Conservation (phyloP, 208 protist species). For the Acanthamoeba royreba region DNA sequence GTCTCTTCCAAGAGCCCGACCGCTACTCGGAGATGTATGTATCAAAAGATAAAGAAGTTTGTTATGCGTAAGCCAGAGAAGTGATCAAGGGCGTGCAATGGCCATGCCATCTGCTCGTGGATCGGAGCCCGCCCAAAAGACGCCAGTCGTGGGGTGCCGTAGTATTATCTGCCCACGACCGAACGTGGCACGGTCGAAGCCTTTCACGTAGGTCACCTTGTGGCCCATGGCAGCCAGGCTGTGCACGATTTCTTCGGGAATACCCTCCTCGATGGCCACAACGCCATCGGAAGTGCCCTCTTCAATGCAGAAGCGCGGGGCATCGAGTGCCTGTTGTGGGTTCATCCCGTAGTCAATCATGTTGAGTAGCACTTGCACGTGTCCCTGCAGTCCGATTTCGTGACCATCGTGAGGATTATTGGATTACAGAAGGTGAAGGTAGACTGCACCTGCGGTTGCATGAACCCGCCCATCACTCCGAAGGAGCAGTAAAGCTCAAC, state of each 20-base stretch:
- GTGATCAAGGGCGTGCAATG: neutral
- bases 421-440: neutral
- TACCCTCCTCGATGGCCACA: slow-evolving; percentile 44
- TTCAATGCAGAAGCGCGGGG: slow-evolving; percentile 70
- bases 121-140: slow-evolving; percentile 70
- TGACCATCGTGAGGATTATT: too few species aligned
- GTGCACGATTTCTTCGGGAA: neutral
- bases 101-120: slow-evolving; percentile 67
- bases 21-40: too few species aligned
- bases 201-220: neutral
- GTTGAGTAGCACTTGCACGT: slow-evolving; percentile 78
- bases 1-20: too few species aligned
- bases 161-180: slow-evolving; percentile 74
- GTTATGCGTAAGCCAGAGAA: too few species aligned
- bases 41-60: too few species aligned
- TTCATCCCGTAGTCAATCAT: slow-evolving; percentile 74
- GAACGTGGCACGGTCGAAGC: slow-evolving; percentile 45
- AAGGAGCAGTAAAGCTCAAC: slow-evolving; percentile 68
- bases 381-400: slow-evolving; percentile 63
- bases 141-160: neutral
- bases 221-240: slow-evolving; percentile 49
- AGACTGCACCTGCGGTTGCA: slow-evolving; percentile 64
- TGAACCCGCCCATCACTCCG: slow-evolving; percentile 83
- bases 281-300: neutral
- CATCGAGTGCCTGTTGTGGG: slow-evolving; percentile 78